A percentile compares a stretch with the other conserved stretches of the same genome.
Evolutionary conservation across 108 stramenopile species (phyloP).

Genomic region (Licmophora abbreviata): DNA sequence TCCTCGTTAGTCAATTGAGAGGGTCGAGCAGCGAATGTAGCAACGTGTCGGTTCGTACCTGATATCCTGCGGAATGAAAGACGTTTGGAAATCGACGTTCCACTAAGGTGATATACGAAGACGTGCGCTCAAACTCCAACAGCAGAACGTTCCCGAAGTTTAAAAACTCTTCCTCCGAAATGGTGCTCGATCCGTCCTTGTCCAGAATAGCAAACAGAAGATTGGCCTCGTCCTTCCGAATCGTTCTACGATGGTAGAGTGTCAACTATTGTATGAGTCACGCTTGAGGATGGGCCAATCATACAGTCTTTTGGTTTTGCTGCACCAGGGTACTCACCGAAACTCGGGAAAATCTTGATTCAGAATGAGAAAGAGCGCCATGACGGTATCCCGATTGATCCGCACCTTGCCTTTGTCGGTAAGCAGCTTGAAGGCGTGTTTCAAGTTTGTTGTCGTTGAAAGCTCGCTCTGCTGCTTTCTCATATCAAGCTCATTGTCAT

Average conservation of each 20-base stretch:
- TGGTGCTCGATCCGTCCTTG: constrained; percentile 39
- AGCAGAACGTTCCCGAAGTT: constrained; percentile 52
- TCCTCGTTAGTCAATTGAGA: too few species aligned
- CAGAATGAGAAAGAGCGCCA: constrained; percentile 52
- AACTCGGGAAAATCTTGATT: constrained; percentile 75
- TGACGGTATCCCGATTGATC: constrained; percentile 46
- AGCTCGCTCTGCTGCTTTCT: constrained; percentile 18
- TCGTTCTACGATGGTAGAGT: constrained; percentile 33
- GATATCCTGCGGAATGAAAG: constrained; percentile 28
- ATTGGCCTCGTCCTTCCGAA: constrained; percentile 9
- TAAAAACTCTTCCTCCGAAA: constrained; percentile 50
- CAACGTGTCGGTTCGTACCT: background rate
- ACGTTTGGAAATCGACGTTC: constrained; percentile 35
- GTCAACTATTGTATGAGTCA: too few species aligned
- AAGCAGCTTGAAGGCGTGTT: constrained; percentile 49
- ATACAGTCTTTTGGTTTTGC: too few species aligned
- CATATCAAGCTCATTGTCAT: constrained; percentile 37
- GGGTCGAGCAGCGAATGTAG: background rate
- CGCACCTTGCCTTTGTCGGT: constrained; percentile 24
- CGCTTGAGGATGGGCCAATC: too few species aligned
- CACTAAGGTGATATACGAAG: constrained; percentile 27
- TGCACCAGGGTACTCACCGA: constrained; percentile 28
- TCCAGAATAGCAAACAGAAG: constrained; percentile 25
- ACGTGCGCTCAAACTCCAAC: constrained; percentile 32
- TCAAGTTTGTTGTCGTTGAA: constrained; percentile 24